Evolutionary conservation across 495 filamentous ascomycete species (phyloP).

Genomic region (Penicillium flavigenum): DNA sequence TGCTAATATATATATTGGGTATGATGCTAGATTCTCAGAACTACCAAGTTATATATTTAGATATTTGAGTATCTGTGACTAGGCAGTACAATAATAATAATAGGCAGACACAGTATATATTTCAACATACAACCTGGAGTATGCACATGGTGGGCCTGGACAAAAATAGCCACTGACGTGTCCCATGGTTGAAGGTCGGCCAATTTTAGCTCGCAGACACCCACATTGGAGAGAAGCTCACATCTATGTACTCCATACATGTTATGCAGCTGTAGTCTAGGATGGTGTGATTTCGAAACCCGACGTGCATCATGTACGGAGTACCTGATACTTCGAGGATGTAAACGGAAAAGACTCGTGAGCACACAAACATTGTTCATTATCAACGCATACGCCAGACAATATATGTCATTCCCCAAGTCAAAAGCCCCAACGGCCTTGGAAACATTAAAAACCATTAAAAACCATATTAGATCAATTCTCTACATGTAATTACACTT

Average conservation of each 20-base stretch:
- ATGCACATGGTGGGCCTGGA: conserved; percentile 9
- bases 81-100: too few species aligned
- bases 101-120: not conserved
- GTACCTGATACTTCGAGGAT: not conserved
- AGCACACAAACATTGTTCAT: not conserved
- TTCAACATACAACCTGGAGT: not conserved
- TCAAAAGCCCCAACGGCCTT: not conserved
- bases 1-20: not conserved
- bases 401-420: not conserved
- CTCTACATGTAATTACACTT: not conserved
- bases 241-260: not conserved
- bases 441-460: not conserved
- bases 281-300: not conserved
- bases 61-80: too few species aligned
- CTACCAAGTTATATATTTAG: too few species aligned
- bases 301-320: too few species aligned
- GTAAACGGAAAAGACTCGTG: not conserved
- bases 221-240: conserved; percentile 3
- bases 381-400: not conserved
- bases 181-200: conserved; percentile 22
- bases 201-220: conserved; percentile 14
- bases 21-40: too few species aligned
- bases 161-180: conserved; percentile 17
- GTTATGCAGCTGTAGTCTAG: conserved; percentile 2
- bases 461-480: not conserved